These are phyloP conservation scores for Cutaneotrichosporon spelunceum DNA, from an alignment of 1,284 basidiomycete species.

Conservation along the genomic window DNA sequence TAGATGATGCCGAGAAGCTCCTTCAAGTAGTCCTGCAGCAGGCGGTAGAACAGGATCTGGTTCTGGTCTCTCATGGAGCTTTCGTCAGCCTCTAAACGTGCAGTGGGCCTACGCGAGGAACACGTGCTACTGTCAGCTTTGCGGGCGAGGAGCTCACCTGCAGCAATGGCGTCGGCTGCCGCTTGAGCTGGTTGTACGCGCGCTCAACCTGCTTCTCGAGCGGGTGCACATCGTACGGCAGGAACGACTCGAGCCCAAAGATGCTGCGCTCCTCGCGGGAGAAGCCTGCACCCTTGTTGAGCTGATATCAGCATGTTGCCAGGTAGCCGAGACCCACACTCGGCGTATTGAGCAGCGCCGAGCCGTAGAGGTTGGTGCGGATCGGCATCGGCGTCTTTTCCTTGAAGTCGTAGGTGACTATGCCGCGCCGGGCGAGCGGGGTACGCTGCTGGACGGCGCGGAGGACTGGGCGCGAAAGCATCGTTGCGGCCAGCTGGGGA, in stretches of 20 bases:
- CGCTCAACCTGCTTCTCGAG: slow-evolving; percentile 67
- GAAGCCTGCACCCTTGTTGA: slow-evolving; percentile 65
- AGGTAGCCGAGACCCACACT: slow-evolving; percentile 30
- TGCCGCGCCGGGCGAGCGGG: background rate
- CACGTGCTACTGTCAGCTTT: slow-evolving; percentile 11
- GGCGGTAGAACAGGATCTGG: slow-evolving; percentile 69
- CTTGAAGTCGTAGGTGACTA: slow-evolving; percentile 14
- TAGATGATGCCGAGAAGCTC: slow-evolving; percentile 63
- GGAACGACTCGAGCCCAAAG: slow-evolving; percentile 71
- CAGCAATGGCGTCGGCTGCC: slow-evolving; percentile 36
- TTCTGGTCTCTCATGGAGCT: slow-evolving; percentile 52
- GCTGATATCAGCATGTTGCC: slow-evolving; percentile 19
- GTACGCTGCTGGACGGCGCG: background rate
- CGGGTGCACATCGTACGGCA: slow-evolving; percentile 70
- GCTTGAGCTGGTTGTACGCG: slow-evolving; percentile 63
- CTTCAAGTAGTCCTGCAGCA: slow-evolving; percentile 64
- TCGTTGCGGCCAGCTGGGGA: background rate
- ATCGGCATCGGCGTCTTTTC: slow-evolving; percentile 42
- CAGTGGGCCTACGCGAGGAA: slow-evolving; percentile 10
- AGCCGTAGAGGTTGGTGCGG: slow-evolving; percentile 29
- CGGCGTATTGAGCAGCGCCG: slow-evolving; percentile 45
- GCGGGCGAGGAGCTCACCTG: slow-evolving; percentile 31
- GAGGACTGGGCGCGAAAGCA: background rate
- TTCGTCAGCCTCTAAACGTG: background rate
- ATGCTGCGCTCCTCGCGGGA: slow-evolving; percentile 62